These are phyloP conservation scores for Chlorella vulgaris DNA, from an alignment of 139 green algal genomes.

Conservation along the genomic window DNA sequence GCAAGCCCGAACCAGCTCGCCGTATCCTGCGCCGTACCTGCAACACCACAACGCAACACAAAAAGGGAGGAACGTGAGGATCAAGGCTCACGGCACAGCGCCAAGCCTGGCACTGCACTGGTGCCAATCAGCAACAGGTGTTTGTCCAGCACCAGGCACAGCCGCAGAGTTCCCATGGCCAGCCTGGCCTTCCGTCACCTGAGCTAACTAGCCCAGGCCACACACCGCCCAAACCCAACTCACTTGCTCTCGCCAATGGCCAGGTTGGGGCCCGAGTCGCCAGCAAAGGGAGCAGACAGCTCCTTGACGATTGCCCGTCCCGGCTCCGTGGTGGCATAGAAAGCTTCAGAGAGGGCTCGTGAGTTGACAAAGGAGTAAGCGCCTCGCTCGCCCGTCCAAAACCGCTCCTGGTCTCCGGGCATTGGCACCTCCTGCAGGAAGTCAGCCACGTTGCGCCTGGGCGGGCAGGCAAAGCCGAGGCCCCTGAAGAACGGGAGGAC, in stretches of 20 bases:
- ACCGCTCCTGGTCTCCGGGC: slow-evolving; percentile 34
- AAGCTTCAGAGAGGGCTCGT: slow-evolving; percentile 31
- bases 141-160: no score
- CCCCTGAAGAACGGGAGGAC: slow-evolving; percentile 62
- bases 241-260: not conserved
- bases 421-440: slow-evolving; percentile 75
- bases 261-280: not conserved
- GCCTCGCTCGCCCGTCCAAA: slow-evolving; percentile 14
- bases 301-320: not conserved
- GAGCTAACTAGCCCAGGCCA: no score
- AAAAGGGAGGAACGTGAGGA: not conserved
- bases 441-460: slow-evolving; percentile 60
- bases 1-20: not conserved
- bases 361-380: slow-evolving; percentile 31
- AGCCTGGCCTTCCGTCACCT: no score
- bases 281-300: slow-evolving; percentile 15
- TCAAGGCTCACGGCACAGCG: not conserved
- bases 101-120: not conserved
- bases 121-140: no score
- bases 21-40: not conserved
- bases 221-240: no score
- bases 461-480: slow-evolving; percentile 65
- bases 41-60: no score
- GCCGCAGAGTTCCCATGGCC: no score
- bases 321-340: slow-evolving; percentile 30